Conservation (phyloP, 2,329 filamentous ascomycete genomes). For the Purpureocillium lavendulum region DNA sequence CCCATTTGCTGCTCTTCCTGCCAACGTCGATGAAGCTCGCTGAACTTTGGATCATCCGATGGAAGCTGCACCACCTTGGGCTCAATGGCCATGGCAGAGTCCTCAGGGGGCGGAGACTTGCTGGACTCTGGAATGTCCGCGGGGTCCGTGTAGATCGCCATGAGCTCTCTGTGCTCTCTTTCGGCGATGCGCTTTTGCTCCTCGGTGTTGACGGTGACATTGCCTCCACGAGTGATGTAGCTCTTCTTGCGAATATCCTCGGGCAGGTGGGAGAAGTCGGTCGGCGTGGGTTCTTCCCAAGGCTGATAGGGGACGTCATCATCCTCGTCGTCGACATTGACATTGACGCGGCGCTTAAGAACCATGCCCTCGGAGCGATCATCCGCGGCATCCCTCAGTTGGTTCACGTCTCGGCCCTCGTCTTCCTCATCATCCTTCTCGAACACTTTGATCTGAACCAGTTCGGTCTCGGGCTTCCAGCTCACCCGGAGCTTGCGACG, state of each 20-base stretch:
- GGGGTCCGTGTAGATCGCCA: conserved; percentile 48
- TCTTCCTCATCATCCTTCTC: conserved; percentile 66
- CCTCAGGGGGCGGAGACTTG: conserved; percentile 39
- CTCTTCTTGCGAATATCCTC: conserved; percentile 36
- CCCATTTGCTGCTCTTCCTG: conserved; percentile 38
- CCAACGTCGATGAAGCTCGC: conserved; percentile 42
- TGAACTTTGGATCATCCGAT: conserved; percentile 28
- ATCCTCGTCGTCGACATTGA: conserved; percentile 49
- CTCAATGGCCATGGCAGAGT: conserved; percentile 10
- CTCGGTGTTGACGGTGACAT: conserved; percentile 39
- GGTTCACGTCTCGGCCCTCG: conserved; percentile 55
- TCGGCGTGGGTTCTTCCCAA: conserved; percentile 39
- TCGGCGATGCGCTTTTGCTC: conserved; percentile 48
- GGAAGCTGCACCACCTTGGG: conserved; percentile 27
- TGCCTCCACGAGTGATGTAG: conserved; percentile 47
- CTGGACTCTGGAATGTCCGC: conserved; percentile 49
- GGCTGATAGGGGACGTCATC: conserved; percentile 45
- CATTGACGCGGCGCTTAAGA: conserved; percentile 43
- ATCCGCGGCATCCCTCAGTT: conserved; percentile 64
- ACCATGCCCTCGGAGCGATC: conserved; percentile 67
- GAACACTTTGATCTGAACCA: conserved; percentile 62
- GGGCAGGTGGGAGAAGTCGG: conserved; percentile 39
- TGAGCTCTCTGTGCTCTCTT: conserved; percentile 50
- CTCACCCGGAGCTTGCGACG: conserved; percentile 61
- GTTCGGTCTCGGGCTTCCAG: conserved; percentile 59